Evolutionary conservation across 176 grass and related monocot genomes (phyloP), one percentile per base, ranked within the genome.

Genomic region (Oryza australiensis): DNA sequence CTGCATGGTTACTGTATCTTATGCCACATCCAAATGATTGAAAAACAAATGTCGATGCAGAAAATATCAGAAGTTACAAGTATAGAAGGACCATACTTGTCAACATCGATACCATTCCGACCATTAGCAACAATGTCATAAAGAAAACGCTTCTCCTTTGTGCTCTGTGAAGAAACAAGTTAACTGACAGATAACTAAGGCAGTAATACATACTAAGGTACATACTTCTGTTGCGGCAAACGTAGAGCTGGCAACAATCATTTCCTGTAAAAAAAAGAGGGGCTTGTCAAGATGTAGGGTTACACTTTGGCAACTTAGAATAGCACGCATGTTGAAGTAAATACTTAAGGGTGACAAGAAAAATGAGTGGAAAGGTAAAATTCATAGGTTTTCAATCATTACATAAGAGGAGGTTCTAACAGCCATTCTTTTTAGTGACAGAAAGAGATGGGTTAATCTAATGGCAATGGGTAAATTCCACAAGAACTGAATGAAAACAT

Each of bases 51-150:
- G 24, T 34, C 11, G n/a, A 5, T 4, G 7, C 32, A 70, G 34
- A 57, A 82, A 82, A 79, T 30, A 0, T 30, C 66, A 72, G 7
- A 88, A 62, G 77, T 53, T 62, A 11, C 74, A 45, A 72, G 53
- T 26, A 83, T 79, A 74, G 64, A 64, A 80, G 24, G 30, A 34
- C 48, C 86, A 72, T 86, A 98, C 95, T 98, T 98, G 84, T 98
- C 95, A 80, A 98, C 95, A 88, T 98, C 95, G 83, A 98, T 98
- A 57, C 95, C 95, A 66, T 91, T 98, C 82, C 90, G 88, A 41
- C 95, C 95, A 87, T 98, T 98, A 73, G 95, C 95, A 86, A 98
- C 95, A 85, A 98, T 98, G 82, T 98, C 95, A 88, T 98, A 98
- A 37, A 98, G 87, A 81, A 98, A 98, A 55, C 34, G 66, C 53